These are phyloP conservation scores for Geotrichum bryndzae DNA, from an alignment of 1,139 yeast genomes.

Conservation along the genomic window DNA sequence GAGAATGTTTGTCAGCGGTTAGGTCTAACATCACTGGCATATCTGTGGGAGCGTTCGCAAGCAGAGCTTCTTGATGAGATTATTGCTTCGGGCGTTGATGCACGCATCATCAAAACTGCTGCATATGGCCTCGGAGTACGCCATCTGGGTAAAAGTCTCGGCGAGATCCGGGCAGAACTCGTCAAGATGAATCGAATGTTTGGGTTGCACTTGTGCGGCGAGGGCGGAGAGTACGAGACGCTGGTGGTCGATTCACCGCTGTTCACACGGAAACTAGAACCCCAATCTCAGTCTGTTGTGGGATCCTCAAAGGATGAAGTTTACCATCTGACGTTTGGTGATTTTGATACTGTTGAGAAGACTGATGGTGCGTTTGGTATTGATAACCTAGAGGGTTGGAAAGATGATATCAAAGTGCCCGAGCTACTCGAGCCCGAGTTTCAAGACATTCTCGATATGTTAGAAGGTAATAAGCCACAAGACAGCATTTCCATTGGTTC, in stretches of 20 bases:
- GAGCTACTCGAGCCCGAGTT: conserved; percentile 48
- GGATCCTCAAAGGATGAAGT: conserved; percentile 55
- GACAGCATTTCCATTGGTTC: too few relatives aligned
- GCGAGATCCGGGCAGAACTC: conserved; percentile 55
- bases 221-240: conserved; percentile 96
- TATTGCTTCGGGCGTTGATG: conserved; percentile 68
- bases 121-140: conserved; percentile 68
- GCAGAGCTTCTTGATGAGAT: conserved; percentile 73
- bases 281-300: conserved; percentile 42
- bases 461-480: background rate
- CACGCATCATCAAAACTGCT: conserved; percentile 85
- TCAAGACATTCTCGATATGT: conserved; percentile 31
- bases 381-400: conserved; percentile 25
- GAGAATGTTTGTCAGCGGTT: conserved; percentile 80
- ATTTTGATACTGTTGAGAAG: conserved; percentile 38
- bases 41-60: conserved; percentile 87
- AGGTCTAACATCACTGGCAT: conserved; percentile 64
- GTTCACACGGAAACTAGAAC: conserved; percentile 51
- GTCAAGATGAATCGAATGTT: conserved; percentile 53
- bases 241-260: conserved; percentile 86
- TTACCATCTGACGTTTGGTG: conserved; percentile 47
- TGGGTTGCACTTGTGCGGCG: conserved; percentile 93
- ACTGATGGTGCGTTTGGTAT: conserved; percentile 22
- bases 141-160: conserved; percentile 65
- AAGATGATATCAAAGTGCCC: conserved; percentile 38